Percentiles rank a stretch among this genome's conserved stretches.
Evolutionary conservation across 306 rosid genomes (phyloP).

Genomic region (Cucurbita ficifolia): DNA sequence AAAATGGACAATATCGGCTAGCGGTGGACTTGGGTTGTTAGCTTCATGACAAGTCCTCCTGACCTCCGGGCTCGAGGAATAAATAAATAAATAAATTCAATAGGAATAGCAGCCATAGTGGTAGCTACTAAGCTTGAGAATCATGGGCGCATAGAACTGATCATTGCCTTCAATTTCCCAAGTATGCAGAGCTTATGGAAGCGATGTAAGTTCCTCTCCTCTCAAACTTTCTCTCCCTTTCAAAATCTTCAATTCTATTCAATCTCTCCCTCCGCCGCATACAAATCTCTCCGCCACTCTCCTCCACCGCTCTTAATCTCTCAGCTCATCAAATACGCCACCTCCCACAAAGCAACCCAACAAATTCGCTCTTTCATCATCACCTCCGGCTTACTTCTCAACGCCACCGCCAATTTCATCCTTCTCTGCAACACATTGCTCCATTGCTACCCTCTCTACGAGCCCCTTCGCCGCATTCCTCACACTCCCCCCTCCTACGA

Average conservation of each 20-base stretch:
- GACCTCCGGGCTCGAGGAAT: no score
- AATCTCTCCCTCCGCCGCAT: background rate
- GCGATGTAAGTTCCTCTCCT: background rate
- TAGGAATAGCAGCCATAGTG: no score
- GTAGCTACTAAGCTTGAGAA: background rate
- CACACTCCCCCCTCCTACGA: conserved; percentile 17
- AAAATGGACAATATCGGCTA: no score
- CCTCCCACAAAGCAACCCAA: conserved; percentile 15
- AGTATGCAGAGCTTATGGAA: background rate
- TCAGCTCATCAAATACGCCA: conserved; percentile 31
- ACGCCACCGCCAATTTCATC: conserved; percentile 8
- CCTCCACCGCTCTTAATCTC: conserved; percentile 25
- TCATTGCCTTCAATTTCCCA: background rate
- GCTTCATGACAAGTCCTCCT: no score
- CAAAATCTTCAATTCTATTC: background rate
- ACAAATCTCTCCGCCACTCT: conserved; percentile 7
- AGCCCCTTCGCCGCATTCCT: background rate
- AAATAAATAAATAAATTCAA: no score
- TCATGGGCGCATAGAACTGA: background rate
- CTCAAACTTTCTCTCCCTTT: background rate
- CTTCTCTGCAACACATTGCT: conserved; percentile 43
- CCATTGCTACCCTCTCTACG: conserved; percentile 30
- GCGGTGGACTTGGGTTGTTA: no score
- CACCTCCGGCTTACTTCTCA: conserved; percentile 30
- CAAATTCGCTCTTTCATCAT: conserved; percentile 40